A percentile compares a stretch with the other conserved stretches of the same genome.
Conservation (phyloP, 2,329 filamentous ascomycete species). For the Pseudohalonectria lignicola region DNA sequence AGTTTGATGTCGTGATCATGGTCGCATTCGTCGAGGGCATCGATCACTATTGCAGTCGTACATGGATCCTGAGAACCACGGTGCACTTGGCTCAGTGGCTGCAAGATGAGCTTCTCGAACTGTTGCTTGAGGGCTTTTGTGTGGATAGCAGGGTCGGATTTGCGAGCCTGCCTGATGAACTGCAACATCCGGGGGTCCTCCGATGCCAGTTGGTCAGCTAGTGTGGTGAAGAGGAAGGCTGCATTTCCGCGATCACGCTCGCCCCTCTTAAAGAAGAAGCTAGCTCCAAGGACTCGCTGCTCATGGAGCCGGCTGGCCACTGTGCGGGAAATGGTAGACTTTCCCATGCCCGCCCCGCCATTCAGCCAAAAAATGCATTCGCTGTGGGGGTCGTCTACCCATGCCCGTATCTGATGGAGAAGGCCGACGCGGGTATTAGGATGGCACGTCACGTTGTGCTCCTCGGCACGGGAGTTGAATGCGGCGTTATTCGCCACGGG, state of each 20-base stretch:
- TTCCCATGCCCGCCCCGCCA: not conserved
- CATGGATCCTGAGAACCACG: too few species aligned
- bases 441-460: too few species aligned
- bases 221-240: conserved; percentile 25
- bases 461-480: too few species aligned
- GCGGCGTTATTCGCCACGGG: too few species aligned
- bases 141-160: conserved; percentile 12
- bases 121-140: conserved; percentile 20
- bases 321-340: conserved; percentile 1
- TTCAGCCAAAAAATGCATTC: conserved; percentile 1
- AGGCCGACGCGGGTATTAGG: too few species aligned
- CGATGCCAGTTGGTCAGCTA: conserved; percentile 24
- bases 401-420: too few species aligned
- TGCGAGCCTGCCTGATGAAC: too few species aligned
- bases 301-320: not conserved
- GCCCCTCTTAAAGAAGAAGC: conserved; percentile 34
- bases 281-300: conserved; percentile 13
- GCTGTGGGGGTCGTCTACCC: too few species aligned
- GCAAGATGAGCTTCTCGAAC: conserved; percentile 25
- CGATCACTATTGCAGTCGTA: conserved; percentile 15
- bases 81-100: too few species aligned
- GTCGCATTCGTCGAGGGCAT: conserved; percentile 23
- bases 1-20: conserved; percentile 15
- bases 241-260: conserved; percentile 24
- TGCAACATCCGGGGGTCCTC: too few species aligned